Percentiles rank a stretch among this genome's conserved stretches.
phyloP scores from a whole-genome alignment of 1,284 basidiomycete genomes.

The Irpex sp. region DNA sequence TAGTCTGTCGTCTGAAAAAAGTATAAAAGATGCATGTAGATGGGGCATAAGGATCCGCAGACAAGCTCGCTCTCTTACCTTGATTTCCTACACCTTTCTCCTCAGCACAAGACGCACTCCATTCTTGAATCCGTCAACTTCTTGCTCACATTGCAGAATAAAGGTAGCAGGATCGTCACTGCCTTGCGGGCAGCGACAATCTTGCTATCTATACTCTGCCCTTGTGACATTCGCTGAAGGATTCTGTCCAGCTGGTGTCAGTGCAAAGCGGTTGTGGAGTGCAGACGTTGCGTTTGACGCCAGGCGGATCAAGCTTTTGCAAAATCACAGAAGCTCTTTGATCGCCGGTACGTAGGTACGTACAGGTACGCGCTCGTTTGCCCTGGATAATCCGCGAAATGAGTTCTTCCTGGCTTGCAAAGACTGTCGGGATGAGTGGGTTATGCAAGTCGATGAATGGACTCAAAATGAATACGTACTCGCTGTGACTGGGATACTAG shows the following conservation, averaged over 20 bases:
- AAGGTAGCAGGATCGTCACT: slow-evolving; percentile 11
- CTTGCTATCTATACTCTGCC: slow-evolving; percentile 1
- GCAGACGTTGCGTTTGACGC: neutral
- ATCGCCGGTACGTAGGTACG: neutral
- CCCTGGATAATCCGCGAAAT: neutral
- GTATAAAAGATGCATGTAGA: neutral
- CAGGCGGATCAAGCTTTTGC: neutral
- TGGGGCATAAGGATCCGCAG: no score
- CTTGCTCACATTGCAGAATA: neutral
- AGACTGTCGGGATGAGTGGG: no score
- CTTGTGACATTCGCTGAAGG: neutral
- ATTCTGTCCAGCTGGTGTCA: neutral
- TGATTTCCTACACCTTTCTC: neutral
- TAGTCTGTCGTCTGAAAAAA: neutral
- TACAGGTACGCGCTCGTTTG: neutral
- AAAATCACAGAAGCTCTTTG: neutral
- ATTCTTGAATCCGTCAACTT: neutral
- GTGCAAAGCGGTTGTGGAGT: neutral
- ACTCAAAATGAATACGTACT: no score
- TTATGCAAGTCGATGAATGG: no score
- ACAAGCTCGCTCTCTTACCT: no score
- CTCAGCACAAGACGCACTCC: neutral
- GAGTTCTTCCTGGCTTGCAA: neutral
- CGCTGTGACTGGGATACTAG: neutral
- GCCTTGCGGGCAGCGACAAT: slow-evolving; percentile 4